Evolutionary conservation across 176 grass and related monocot genomes (phyloP), one percentile per base, ranked within the genome.

Genomic region (Saccharum officinarum): DNA sequence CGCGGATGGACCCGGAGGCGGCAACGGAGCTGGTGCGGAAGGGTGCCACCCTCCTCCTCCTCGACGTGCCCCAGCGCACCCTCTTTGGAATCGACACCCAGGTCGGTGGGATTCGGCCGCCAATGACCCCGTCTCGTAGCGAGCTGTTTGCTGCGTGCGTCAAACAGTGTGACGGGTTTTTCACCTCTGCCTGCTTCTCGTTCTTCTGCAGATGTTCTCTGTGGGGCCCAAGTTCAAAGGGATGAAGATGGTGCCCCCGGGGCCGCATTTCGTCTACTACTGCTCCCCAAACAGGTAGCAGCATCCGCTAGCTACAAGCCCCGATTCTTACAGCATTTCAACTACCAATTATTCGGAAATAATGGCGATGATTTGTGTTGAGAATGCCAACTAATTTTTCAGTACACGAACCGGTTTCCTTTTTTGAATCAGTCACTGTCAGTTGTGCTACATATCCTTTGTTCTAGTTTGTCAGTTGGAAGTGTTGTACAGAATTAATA

Each of bases 231-330:
- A 87, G 77, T 98, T 98, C 70, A 98, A 81, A 82, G 93, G 96
- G 71, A 92, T 98, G 30, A 98, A 98, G 66, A 94, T 98, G 96
- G 75, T 98, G 71, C 96, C 91, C 1, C 87, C 89, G 7, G 96
- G 96, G 7, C 85, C 79, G 4, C 96, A 98, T 87, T 98, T 95
- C 62, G 12, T 95, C 65, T 83, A 94, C 83, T 92, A 98, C 83
- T 89, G 87, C 76, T 86, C 96, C 13, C 79, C 93, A 45, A 98
- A 81, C 87, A 98, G 94, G 96, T 95, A 83, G 40, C 65, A 3
- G 8, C 13, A 74, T 64, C 40, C 10, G 46, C 71, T 73, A 49
- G 23, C 1, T 38, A 65, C 1, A 1, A 38, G 28, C 22, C 37
- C 42, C 14, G 10, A 33, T 46, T 77, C 54, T 16, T 28, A 22